phyloP scores from a whole-genome alignment of 176 grass and related monocot genomes.

The Bonia amplexicaulis region DNA sequence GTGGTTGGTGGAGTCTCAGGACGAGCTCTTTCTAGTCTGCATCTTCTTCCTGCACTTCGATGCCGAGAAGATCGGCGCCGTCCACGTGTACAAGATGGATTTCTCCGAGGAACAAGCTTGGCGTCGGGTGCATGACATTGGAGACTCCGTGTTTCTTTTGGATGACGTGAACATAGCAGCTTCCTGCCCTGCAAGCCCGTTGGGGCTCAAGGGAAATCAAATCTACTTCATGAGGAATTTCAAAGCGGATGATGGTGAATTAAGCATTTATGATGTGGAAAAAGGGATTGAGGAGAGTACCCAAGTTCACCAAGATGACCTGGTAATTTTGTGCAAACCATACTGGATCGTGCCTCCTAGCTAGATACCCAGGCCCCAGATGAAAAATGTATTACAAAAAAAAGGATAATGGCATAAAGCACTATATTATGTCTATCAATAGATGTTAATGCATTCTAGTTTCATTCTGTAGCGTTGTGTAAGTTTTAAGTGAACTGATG shows the following conservation, averaged over 20 bases:
- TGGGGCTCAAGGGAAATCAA: not conserved
- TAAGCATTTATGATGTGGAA: not conserved
- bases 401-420: too few relatives aligned
- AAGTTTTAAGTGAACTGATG: too few relatives aligned
- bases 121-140: not conserved
- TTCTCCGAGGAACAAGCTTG: not conserved
- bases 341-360: not conserved
- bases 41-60: too few relatives aligned
- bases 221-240: not conserved
- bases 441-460: too few relatives aligned
- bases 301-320: not conserved
- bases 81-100: not conserved
- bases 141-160: not conserved
- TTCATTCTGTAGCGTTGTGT: too few relatives aligned
- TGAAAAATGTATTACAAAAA: too few relatives aligned
- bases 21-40: too few relatives aligned
- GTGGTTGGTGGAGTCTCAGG: too few relatives aligned
- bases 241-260: not conserved
- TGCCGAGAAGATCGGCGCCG: not conserved
- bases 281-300: not conserved
- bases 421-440: too few relatives aligned
- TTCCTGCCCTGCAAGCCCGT: not conserved
- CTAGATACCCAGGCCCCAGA: too few relatives aligned
- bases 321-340: not conserved
- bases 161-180: not conserved